These are phyloP conservation scores for Stentor roeselii DNA, from an alignment of 73 alveolate species.

Conservation along the genomic window DNA sequence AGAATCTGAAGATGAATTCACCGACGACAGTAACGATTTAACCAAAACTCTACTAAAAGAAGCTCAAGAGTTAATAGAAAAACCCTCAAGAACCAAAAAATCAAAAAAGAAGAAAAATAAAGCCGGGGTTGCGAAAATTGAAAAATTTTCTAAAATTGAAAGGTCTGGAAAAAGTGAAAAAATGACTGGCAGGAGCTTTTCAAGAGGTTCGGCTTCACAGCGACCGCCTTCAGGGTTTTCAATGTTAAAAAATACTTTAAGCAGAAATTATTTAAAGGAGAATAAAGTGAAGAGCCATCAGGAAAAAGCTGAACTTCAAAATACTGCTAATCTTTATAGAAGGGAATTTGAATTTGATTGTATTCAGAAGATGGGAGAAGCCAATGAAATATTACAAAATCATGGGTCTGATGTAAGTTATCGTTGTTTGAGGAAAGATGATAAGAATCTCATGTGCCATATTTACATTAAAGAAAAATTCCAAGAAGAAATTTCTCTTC, in stretches of 20 bases:
- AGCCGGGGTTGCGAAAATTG: neutral
- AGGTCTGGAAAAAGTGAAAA: neutral
- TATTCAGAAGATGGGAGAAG: slow-evolving; percentile 72
- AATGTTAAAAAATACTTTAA: too few relatives aligned
- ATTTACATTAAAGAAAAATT: slow-evolving; percentile 49
- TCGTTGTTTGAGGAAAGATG: slow-evolving; percentile 57
- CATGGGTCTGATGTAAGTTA: slow-evolving; percentile 45
- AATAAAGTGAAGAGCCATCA: slow-evolving; percentile 44
- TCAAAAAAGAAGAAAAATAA: neutral
- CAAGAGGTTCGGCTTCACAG: neutral
- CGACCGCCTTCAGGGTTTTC: neutral
- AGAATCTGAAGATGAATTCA: neutral
- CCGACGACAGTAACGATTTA: neutral
- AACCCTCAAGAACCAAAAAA: neutral
- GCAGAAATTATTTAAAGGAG: slow-evolving; percentile 44
- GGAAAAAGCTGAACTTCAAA: slow-evolving; percentile 53
- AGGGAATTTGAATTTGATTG: slow-evolving; percentile 68
- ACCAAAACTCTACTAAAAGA: neutral
- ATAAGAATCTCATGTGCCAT: slow-evolving; percentile 51
- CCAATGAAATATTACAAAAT: slow-evolving; percentile 61
- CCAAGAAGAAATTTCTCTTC: slow-evolving; percentile 54
- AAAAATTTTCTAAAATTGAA: neutral
- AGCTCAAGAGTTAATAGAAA: neutral
- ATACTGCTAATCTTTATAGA: slow-evolving; percentile 56
- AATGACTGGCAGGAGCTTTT: neutral